Evolutionary conservation across 1,284 basidiomycete genomes (phyloP).

Genomic region (Ustanciosporium gigantosporum): DNA sequence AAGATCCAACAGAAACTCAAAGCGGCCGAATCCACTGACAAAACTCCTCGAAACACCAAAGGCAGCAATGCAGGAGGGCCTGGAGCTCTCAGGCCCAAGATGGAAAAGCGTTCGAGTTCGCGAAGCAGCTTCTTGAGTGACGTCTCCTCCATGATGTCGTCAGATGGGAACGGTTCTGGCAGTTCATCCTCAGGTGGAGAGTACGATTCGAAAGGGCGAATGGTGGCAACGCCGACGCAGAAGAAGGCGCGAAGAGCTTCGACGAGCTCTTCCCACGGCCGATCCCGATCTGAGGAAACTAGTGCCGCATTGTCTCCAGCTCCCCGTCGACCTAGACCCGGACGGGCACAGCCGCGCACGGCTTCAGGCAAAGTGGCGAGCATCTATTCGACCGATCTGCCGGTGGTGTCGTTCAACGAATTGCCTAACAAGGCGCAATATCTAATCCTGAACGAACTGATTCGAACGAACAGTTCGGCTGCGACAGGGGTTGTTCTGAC

Average conservation of each 20-base stretch:
- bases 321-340: slow-evolving; percentile 5
- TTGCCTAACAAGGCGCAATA: slow-evolving; percentile 60
- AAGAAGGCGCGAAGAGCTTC: slow-evolving; percentile 11
- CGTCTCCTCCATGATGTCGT: slow-evolving; percentile 13
- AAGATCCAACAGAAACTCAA: slow-evolving; percentile 25
- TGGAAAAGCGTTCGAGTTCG: neutral
- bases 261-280: slow-evolving; percentile 5
- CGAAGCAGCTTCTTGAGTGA: neutral
- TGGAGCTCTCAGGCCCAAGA: neutral
- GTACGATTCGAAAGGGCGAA: slow-evolving; percentile 17
- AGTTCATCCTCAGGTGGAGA: slow-evolving; percentile 21
- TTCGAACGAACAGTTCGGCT: slow-evolving; percentile 48
- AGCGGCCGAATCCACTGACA: slow-evolving; percentile 1
- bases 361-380: slow-evolving; percentile 5
- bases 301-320: slow-evolving; percentile 4
- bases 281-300: slow-evolving; percentile 13
- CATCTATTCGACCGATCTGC: slow-evolving; percentile 24
- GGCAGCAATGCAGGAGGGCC: neutral
- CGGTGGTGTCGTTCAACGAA: slow-evolving; percentile 55
- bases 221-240: slow-evolving; percentile 1
- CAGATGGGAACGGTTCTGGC: slow-evolving; percentile 12
- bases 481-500: slow-evolving; percentile 57
- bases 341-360: neutral
- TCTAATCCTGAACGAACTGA: slow-evolving; percentile 58
- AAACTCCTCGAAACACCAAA: neutral